Percentiles rank a stretch among this genome's conserved stretches.
Evolutionary conservation across 257 asterid species (phyloP).

Genomic region (Gentiana dahurica): DNA sequence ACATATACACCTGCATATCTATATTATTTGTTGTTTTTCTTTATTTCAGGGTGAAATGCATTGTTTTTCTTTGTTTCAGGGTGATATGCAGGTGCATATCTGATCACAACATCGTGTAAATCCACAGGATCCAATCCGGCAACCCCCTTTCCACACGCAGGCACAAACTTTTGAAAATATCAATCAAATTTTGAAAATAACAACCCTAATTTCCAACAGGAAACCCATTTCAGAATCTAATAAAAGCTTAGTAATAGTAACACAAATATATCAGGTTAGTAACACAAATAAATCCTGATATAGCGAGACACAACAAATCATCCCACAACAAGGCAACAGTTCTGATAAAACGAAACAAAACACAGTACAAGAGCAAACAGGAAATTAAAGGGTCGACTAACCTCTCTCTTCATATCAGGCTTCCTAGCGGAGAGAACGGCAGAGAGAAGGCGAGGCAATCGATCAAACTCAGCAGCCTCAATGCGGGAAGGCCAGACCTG

Average conservation of each 20-base stretch:
- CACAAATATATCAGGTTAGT: too few relatives aligned
- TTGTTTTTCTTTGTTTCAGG: too few relatives aligned
- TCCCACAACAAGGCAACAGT: neutral
- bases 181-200: neutral
- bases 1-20: too few relatives aligned
- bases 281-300: neutral
- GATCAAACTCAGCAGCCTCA: constrained; percentile 97
- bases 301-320: neutral
- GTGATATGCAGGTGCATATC: too few relatives aligned
- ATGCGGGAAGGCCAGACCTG: constrained; percentile 91
- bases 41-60: too few relatives aligned
- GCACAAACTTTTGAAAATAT: too few relatives aligned
- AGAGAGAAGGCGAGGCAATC: constrained; percentile 85
- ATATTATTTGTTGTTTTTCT: too few relatives aligned
- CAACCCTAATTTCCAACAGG: neutral
- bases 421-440: constrained; percentile 66
- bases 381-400: constrained; percentile 6
- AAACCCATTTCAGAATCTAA: neutral
- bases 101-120: too few relatives aligned
- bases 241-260: neutral
- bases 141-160: too few relatives aligned
- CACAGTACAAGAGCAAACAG: neutral
- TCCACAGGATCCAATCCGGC: too few relatives aligned
- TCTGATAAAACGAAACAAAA: constrained; percentile 4
- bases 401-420: constrained; percentile 51